Conservation (phyloP, 1,284 basidiomycete genomes). For the Ceratobasidium papillatum region DNA sequence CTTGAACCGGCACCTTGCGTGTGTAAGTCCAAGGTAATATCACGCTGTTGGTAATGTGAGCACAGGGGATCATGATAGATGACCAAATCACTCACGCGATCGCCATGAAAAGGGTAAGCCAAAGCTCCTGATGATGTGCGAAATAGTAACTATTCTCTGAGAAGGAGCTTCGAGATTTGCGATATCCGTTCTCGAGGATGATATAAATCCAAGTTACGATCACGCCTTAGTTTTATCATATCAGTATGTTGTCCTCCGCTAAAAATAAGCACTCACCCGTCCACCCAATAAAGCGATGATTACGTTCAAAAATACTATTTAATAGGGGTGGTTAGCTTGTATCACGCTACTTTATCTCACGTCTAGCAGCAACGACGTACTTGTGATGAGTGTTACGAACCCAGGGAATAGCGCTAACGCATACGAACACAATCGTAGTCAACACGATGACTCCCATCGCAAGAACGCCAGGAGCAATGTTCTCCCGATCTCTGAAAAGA, state of each 20-base stretch:
- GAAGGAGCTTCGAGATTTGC: constrained; percentile 64
- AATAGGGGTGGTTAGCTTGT: constrained; percentile 36
- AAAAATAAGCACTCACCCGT: neutral
- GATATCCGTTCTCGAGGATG: constrained; percentile 68
- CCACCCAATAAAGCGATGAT: constrained; percentile 79
- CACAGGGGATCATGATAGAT: neutral
- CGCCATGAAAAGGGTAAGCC: constrained; percentile 76
- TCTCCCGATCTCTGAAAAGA: constrained; percentile 63
- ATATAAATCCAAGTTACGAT: constrained; percentile 72
- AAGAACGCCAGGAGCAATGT: constrained; percentile 64
- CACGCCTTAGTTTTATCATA: constrained; percentile 52
- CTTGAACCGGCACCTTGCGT: constrained; percentile 73
- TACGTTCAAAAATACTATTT: constrained; percentile 71
- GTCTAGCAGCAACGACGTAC: no score
- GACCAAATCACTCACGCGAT: constrained; percentile 62
- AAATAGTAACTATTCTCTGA: constrained; percentile 62
- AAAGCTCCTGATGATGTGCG: constrained; percentile 74
- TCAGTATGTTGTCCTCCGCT: no score
- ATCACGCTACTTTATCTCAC: neutral
- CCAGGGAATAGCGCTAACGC: constrained; percentile 70
- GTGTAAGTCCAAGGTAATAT: constrained; percentile 78
- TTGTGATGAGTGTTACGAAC: constrained; percentile 79
- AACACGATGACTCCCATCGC: constrained; percentile 62
- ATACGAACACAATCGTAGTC: constrained; percentile 62
- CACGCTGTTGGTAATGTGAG: constrained; percentile 58